A percentile compares a stretch with the other conserved stretches of the same genome.
These are phyloP conservation scores for Exophiala aquamarina DNA, from an alignment of 2,329 filamentous ascomycete genomes.

Conservation along the genomic window DNA sequence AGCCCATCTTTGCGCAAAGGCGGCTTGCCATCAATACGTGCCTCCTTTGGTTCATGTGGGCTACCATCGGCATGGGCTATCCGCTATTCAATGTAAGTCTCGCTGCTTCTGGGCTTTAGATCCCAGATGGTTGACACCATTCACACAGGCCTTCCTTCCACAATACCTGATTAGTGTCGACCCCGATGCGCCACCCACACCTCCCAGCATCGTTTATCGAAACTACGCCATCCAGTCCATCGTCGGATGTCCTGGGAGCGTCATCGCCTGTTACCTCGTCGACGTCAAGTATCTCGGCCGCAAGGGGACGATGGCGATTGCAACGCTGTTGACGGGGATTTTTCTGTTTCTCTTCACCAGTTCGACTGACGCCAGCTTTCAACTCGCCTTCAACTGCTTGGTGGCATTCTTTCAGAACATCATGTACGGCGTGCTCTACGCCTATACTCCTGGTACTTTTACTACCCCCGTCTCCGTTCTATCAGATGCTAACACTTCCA, in stretches of 20 bases:
- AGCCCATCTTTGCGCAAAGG: slow-evolving; percentile 64
- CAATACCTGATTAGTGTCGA: slow-evolving; percentile 69
- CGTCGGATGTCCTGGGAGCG: slow-evolving; percentile 69
- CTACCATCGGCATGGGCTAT: slow-evolving; percentile 60
- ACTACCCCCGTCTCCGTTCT: no score
- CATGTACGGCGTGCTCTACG: slow-evolving; percentile 74
- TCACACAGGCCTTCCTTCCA: slow-evolving; percentile 74
- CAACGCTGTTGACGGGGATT: slow-evolving; percentile 66
- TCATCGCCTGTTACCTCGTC: slow-evolving; percentile 69
- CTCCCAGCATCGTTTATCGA: slow-evolving; percentile 73
- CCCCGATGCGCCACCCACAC: slow-evolving; percentile 68
- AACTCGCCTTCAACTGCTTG: slow-evolving; percentile 76
- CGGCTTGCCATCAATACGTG: slow-evolving; percentile 52
- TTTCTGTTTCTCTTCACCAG: slow-evolving; percentile 73
- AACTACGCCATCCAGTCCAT: slow-evolving; percentile 74
- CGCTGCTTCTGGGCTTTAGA: no score
- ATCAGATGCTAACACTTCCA: no score
- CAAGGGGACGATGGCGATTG: slow-evolving; percentile 66
- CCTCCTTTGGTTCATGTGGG: slow-evolving; percentile 72
- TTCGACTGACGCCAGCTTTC: slow-evolving; percentile 58
- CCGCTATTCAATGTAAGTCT: slow-evolving; percentile 74
- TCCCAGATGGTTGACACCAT: no score
- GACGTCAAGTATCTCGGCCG: slow-evolving; percentile 68
- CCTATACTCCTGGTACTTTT: slow-evolving; percentile 60
- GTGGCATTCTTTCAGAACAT: slow-evolving; percentile 74